Base-by-base conservation (phyloP, 345 rosid species). In the Corymbia maculata region DNA sequence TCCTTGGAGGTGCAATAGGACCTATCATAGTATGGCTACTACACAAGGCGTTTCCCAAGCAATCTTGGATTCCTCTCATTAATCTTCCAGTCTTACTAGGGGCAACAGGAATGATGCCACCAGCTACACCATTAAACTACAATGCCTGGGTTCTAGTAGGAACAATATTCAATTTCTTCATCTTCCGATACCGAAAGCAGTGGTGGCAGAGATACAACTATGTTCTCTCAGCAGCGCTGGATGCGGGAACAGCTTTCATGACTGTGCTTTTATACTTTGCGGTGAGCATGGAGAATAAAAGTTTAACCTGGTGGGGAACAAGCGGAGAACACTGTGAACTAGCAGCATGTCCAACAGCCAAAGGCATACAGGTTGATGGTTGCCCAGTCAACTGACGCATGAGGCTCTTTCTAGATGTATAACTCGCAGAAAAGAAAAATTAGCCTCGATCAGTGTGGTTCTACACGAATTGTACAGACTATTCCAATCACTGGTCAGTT, bases 191-290 rank as follows among this genome's bases (percentile, higher is more conserved):
- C 90, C 86, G 93, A 45, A 96, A 95, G 94, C 89, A 88, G 85
- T 95, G 99, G 99, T 96, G 98, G 98, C 96, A 97, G 91, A 94
- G 98, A 92, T 96, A 97, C 92, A 95, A 97, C 85, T 97, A 96
- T 75, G 91, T 95, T 86, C 97, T 97, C 21, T 97, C 98, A 26
- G 99, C 98, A 47, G 98, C 98, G 3, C 88, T 97, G 79, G 98
- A 95, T 32, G 99, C 98, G 4, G 97, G 99, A 87, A 94, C 95
- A 70, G 98, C 97, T 53, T 96, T 94, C 94, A 96, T 97, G 98
- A 96, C 96, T 30, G 96, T 96, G 87, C 88, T 95, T 47, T 87
- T 96, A 90, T 96, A 97, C 91, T 94, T 97, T 90, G 88, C 96
- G 52, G 89, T 95, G 32, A 95, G 99, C 52, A 89, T 95, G 87